phyloP scores from a whole-genome alignment of 2,329 filamentous ascomycete species.

The Claviceps lovelessii region DNA sequence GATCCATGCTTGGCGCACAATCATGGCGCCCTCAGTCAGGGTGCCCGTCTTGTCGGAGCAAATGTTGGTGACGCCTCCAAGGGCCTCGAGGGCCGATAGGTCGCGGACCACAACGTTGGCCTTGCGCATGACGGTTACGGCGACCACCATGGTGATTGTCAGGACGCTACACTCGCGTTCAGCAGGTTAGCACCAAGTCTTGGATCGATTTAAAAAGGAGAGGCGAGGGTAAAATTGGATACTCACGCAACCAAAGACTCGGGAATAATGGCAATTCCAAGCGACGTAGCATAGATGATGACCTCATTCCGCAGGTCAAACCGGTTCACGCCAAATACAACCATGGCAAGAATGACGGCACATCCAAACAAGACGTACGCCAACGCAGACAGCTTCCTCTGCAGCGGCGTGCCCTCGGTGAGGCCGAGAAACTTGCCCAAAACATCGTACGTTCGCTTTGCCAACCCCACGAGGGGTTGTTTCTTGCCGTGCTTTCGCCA shows the following conservation, averaged over 20 bases:
- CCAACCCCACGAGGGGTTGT: conserved; percentile 32
- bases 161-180: conserved; percentile 30
- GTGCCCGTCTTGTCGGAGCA: conserved; percentile 65
- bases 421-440: conserved; percentile 45
- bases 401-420: conserved; percentile 59
- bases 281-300: conserved; percentile 42
- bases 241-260: conserved; percentile 49
- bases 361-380: conserved; percentile 64
- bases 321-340: conserved; percentile 44
- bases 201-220: neutral
- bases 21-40: conserved; percentile 54
- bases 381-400: conserved; percentile 63
- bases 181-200: neutral
- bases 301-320: conserved; percentile 38
- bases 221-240: neutral
- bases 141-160: conserved; percentile 56
- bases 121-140: conserved; percentile 49
- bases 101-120: conserved; percentile 52
- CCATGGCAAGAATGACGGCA: conserved; percentile 42
- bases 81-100: conserved; percentile 51
- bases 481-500: conserved; percentile 38
- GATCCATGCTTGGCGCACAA: conserved; percentile 52
- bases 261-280: conserved; percentile 48
- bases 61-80: conserved; percentile 58
- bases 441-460: conserved; percentile 33